Conservation (phyloP, 106 monocot genomes). For the Iris macrosiphon region DNA sequence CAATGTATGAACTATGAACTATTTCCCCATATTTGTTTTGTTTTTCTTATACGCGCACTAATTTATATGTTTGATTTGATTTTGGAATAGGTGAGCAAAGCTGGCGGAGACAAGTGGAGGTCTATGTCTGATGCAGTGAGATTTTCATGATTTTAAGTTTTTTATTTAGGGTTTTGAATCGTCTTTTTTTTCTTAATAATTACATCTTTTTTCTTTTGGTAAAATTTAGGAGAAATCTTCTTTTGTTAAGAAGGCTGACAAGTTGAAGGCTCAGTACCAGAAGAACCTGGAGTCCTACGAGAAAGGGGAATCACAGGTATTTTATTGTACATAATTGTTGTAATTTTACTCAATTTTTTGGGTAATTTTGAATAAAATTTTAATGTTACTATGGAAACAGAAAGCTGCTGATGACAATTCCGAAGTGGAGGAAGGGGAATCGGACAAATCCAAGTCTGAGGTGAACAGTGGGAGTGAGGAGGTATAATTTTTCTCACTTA, state of each 20-base stretch:
- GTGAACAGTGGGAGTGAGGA: no score
- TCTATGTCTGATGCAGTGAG: constrained; percentile 50
- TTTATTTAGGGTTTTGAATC: not conserved
- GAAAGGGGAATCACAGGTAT: no score
- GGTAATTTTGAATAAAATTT: no score
- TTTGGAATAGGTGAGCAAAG: constrained; percentile 63
- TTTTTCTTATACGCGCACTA: not conserved
- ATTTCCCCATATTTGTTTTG: no score
- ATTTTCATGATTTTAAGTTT: not conserved
- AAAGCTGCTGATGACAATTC: no score
- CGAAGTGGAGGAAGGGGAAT: no score
- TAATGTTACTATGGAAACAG: no score
- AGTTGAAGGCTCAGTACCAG: constrained; percentile 68
- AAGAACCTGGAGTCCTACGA: constrained; percentile 71
- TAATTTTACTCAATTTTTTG: no score
- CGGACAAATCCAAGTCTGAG: no score
- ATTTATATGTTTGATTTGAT: not conserved
- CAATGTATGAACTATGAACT: constrained; percentile 52
- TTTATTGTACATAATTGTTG: no score
- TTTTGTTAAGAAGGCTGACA: constrained; percentile 62
- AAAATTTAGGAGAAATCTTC: constrained; percentile 83
- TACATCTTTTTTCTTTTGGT: not conserved
- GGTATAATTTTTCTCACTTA: no score
- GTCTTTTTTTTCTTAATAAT: not conserved
- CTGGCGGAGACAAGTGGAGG: constrained; percentile 71